Conservation (phyloP, 1,284 basidiomycete species). For the Tilletia setariae region DNA sequence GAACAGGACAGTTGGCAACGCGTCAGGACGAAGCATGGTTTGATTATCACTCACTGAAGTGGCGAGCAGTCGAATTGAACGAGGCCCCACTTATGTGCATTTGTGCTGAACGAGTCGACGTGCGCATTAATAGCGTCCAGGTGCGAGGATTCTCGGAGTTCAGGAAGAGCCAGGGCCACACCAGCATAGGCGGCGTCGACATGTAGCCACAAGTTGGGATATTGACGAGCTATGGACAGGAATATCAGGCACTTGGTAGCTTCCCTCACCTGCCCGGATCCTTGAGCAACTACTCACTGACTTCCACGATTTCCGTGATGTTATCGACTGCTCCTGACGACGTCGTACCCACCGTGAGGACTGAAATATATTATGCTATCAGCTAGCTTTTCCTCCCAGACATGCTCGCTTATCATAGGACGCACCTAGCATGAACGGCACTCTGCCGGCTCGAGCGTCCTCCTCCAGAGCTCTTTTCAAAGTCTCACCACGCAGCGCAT, state of each 20-base stretch:
- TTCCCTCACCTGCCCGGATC: constrained; percentile 5
- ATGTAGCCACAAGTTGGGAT: constrained; percentile 78
- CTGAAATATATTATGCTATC: constrained; percentile 2
- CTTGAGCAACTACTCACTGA: constrained; percentile 61
- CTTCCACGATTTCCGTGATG: constrained; percentile 69
- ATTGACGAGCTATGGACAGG: constrained; percentile 60
- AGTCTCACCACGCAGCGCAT: constrained; percentile 68
- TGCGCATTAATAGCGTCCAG: constrained; percentile 73
- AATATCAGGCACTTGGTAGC: not conserved
- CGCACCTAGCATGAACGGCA: constrained; percentile 71
- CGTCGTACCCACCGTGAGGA: constrained; percentile 86
- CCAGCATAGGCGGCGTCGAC: constrained; percentile 72
- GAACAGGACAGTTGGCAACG: no score
- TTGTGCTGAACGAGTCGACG: constrained; percentile 78
- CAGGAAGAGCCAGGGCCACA: constrained; percentile 54
- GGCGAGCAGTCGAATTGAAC: constrained; percentile 28
- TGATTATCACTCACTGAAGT: not conserved
- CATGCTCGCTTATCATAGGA: not conserved
- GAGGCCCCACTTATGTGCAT: constrained; percentile 76
- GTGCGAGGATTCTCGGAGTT: constrained; percentile 66
- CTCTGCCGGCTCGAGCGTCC: constrained; percentile 62
- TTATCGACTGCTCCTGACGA: constrained; percentile 83
- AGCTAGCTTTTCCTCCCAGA: not conserved
- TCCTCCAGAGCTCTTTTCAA: constrained; percentile 67
- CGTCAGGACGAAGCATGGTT: no score